phyloP scores from a whole-genome alignment of 805 yeast genomes.

The Saccharomyces eubayanus region DNA sequence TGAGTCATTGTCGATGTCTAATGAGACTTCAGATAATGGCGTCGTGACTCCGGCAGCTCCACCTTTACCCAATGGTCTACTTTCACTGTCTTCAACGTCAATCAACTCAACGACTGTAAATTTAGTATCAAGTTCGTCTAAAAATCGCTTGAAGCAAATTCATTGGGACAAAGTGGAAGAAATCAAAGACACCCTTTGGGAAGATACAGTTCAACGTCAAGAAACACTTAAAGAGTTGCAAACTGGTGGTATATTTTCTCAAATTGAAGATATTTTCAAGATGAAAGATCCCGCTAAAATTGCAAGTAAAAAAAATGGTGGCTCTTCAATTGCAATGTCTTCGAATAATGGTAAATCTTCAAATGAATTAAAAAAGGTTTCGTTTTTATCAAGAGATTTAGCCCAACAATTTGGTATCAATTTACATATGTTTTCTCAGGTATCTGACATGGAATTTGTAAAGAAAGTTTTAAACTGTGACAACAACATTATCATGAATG shows the following conservation, averaged over 20 bases:
- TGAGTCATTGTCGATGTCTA: not conserved
- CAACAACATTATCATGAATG: slow-evolving; percentile 41
- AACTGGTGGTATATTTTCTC: slow-evolving; percentile 55
- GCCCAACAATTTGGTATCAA: slow-evolving; percentile 78
- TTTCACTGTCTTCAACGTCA: slow-evolving; percentile 10
- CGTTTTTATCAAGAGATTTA: slow-evolving; percentile 59
- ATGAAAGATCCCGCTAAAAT: slow-evolving; percentile 38
- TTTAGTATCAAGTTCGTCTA: slow-evolving; percentile 26
- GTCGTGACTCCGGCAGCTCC: slow-evolving; percentile 3
- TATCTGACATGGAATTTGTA: slow-evolving; percentile 48
- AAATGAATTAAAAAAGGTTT: slow-evolving; percentile 33
- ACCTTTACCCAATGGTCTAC: slow-evolving; percentile 17
- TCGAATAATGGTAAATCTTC: not conserved
- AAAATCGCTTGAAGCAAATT: slow-evolving; percentile 60
- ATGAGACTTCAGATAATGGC: not conserved
- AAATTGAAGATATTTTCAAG: slow-evolving; percentile 50
- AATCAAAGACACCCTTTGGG: slow-evolving; percentile 59
- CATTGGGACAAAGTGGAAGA: slow-evolving; percentile 74
- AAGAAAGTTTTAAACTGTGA: slow-evolving; percentile 54
- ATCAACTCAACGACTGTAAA: slow-evolving; percentile 8
- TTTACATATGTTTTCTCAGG: slow-evolving; percentile 50
- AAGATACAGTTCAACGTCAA: slow-evolving; percentile 30
- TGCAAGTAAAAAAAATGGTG: slow-evolving; percentile 27
- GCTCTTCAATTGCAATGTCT: not conserved
- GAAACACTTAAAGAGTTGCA: slow-evolving; percentile 43